Conservation (phyloP, 2,329 filamentous ascomycete species). For the Colletotrichum sp. region DNA sequence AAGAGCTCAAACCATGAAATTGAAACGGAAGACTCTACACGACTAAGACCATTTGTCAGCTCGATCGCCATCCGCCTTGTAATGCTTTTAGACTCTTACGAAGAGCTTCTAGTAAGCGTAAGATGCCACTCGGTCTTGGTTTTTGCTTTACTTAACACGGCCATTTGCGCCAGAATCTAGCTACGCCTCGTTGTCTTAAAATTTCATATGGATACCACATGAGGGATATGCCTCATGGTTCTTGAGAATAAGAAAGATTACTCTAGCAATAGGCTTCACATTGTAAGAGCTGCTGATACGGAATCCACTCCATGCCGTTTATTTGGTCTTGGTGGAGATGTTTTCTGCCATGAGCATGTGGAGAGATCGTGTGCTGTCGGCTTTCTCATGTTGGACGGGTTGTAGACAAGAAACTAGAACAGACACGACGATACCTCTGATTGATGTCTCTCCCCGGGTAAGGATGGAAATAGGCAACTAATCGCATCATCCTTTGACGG, state of each 20-base stretch:
- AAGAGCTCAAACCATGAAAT: background rate
- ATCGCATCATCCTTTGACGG: background rate
- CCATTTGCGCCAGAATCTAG: background rate
- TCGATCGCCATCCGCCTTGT: background rate
- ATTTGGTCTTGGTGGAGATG: background rate
- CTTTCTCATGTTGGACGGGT: background rate
- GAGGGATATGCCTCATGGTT: background rate
- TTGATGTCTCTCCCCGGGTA: background rate
- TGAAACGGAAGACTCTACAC: background rate
- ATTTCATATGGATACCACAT: background rate
- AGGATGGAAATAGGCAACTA: background rate
- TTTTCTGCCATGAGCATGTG: background rate
- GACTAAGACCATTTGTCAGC: background rate
- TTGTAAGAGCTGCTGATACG: background rate
- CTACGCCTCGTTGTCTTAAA: background rate
- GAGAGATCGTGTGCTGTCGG: background rate
- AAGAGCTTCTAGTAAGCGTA: background rate
- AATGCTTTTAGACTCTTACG: accelerated
- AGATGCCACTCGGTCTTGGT: background rate
- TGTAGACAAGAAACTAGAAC: background rate
- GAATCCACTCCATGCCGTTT: background rate
- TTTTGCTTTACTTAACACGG: background rate
- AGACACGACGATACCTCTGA: background rate
- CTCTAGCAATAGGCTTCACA: background rate
- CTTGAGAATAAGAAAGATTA: background rate